A percentile compares a stretch with the other conserved stretches of the same genome.
These are phyloP conservation scores for Myochromella boudieri DNA, from an alignment of 768 basidiomycete species.

Conservation along the genomic window DNA sequence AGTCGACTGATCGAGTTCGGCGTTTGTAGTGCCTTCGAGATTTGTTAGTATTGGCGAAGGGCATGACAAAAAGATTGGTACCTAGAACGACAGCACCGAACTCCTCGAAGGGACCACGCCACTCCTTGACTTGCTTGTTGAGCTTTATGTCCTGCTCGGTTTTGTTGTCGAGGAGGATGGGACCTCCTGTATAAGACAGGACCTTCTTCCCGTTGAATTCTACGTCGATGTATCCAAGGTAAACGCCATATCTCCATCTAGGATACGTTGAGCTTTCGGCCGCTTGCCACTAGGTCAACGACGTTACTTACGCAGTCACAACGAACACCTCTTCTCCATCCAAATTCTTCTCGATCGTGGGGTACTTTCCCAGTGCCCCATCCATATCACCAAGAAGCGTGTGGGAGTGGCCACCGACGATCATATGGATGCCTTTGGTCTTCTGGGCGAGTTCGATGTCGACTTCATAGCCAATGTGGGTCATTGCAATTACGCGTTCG, in stretches of 20 bases:
- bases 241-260: conserved; percentile 10
- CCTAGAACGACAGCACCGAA: conserved; percentile 3
- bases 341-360: conserved; percentile 4
- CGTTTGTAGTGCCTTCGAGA: neutral
- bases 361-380: conserved; percentile 4
- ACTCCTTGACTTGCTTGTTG: conserved; percentile 2
- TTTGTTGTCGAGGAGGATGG: conserved; percentile 10
- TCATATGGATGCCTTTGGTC: conserved; percentile 8
- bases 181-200: conserved; percentile 4
- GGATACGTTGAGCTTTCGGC: too few relatives aligned
- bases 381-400: conserved; percentile 10
- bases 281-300: too few relatives aligned
- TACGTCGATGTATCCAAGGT: conserved; percentile 10
- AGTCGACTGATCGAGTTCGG: conserved; percentile 7
- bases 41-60: neutral
- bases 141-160: conserved; percentile 7
- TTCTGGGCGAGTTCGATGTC: conserved; percentile 7
- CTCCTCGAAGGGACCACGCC: conserved; percentile 10
- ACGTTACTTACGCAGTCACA: conserved; percentile 2
- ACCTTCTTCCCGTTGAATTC: conserved; percentile 5
- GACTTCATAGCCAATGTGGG: conserved; percentile 7
- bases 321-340: conserved; percentile 7
- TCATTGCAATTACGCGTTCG: conserved; percentile 8
- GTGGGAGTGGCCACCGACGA: conserved; percentile 8
- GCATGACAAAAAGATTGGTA: neutral